Conservation (phyloP, 2,329 filamentous ascomycete genomes). For the Diaporthe vexans region DNA sequence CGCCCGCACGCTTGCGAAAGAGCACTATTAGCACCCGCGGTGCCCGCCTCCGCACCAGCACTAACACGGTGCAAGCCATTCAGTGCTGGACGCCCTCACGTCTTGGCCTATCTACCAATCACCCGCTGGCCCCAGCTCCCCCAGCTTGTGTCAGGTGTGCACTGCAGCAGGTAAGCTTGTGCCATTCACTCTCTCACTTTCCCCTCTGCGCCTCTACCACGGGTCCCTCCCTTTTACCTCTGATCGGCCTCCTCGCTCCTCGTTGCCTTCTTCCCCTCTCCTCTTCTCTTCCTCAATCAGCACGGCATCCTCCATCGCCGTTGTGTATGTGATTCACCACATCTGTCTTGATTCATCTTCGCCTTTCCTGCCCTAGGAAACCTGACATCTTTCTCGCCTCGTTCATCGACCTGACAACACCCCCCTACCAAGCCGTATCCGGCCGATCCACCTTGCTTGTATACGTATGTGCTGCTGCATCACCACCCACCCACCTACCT, state of each 20-base stretch:
- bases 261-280: conserved; percentile 7
- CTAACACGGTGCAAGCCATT: conserved; percentile 34
- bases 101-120: conserved; percentile 17
- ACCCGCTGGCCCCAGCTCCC: neutral
- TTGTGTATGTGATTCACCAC: conserved; percentile 33
- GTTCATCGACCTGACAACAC: conserved; percentile 5
- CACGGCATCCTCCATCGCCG: conserved; percentile 20
- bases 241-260: conserved; percentile 18
- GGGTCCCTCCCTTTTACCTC: conserved; percentile 25
- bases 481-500: neutral
- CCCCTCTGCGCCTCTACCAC: conserved; percentile 30
- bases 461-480: conserved; percentile 17
- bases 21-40: conserved; percentile 8
- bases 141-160: conserved; percentile 35
- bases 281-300: conserved; percentile 28
- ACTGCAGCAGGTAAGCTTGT: conserved; percentile 29
- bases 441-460: conserved; percentile 6
- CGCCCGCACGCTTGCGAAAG: neutral
- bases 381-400: neutral
- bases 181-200: conserved; percentile 24
- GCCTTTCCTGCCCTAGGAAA: conserved; percentile 15
- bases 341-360: conserved; percentile 17
- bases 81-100: conserved; percentile 30
- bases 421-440: neutral
- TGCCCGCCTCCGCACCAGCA: conserved; percentile 7